phyloP scores from a whole-genome alignment of 2,329 filamentous ascomycete genomes.

The Polytolypa hystricis region DNA sequence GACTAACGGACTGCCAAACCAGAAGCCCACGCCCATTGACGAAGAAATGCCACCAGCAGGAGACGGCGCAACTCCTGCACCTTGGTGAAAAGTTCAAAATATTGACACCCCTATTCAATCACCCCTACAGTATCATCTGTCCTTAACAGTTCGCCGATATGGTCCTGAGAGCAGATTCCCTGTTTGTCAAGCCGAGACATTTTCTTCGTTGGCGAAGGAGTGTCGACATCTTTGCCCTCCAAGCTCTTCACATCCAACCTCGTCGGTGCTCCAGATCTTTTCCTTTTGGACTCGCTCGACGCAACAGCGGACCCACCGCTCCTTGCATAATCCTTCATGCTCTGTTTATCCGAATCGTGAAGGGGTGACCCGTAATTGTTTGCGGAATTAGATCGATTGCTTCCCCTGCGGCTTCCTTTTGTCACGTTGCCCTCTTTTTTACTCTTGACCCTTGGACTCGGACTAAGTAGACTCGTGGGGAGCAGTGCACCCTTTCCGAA shows the following conservation, averaged over 20 bases:
- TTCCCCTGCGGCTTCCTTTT: no score
- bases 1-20: no score
- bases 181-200: constrained; percentile 11
- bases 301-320: constrained; percentile 2
- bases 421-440: constrained; percentile 25
- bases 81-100: no score
- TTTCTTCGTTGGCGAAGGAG: constrained; percentile 14
- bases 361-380: no score
- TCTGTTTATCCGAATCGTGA: no score
- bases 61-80: no score
- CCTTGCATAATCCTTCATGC: constrained; percentile 16
- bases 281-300: constrained; percentile 18
- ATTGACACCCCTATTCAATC: no score
- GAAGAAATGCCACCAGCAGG: no score
- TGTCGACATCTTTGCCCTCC: constrained; percentile 1
- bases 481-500: constrained; percentile 13
- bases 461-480: constrained; percentile 21
- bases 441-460: constrained; percentile 22
- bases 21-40: no score
- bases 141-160: constrained; percentile 14
- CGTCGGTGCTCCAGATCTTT: constrained; percentile 12
- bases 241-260: constrained; percentile 1
- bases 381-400: no score
- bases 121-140: no score
- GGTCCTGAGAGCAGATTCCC: constrained; percentile 9